Evolutionary conservation across 768 basidiomycete species (phyloP).

Genomic region (Pleurotus sapidus): DNA sequence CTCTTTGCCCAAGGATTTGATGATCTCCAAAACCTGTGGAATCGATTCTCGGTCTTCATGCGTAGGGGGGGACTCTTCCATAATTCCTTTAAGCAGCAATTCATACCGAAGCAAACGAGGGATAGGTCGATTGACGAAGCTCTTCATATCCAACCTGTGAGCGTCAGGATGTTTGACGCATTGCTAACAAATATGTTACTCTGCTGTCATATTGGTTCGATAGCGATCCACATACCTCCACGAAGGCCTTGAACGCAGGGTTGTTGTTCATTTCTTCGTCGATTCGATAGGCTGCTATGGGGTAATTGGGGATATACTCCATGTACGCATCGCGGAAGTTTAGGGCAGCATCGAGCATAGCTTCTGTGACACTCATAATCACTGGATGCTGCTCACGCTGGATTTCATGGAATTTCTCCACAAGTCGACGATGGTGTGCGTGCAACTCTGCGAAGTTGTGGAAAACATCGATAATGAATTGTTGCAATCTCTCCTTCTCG

Average conservation of each 20-base stretch:
- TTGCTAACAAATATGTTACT: conserved; percentile 28
- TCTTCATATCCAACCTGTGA: conserved; percentile 86
- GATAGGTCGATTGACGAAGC: conserved; percentile 90
- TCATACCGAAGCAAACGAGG: conserved; percentile 88
- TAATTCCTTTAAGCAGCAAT: conserved; percentile 75
- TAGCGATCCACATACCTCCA: conserved; percentile 54
- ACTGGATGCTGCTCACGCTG: conserved; percentile 86
- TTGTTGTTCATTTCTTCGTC: conserved; percentile 88
- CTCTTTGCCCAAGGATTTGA: conserved; percentile 83
- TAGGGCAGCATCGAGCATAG: conserved; percentile 84
- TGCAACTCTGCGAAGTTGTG: conserved; percentile 82
- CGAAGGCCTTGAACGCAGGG: conserved; percentile 73
- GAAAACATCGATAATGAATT: conserved; percentile 85
- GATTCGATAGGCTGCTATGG: conserved; percentile 84
- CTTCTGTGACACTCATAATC: conserved; percentile 77
- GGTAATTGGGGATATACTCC: conserved; percentile 92
- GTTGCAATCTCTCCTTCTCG: conserved; percentile 60
- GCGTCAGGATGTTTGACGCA: conserved; percentile 68
- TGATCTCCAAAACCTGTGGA: conserved; percentile 82
- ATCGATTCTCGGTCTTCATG: conserved; percentile 81
- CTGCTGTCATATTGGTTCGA: conserved; percentile 7
- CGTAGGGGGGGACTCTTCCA: conserved; percentile 67
- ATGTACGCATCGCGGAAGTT: conserved; percentile 93
- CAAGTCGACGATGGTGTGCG: conserved; percentile 69
- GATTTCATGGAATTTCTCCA: conserved; percentile 80